Evolutionary conservation across 2,329 filamentous ascomycete genomes (phyloP), one percentile per base, ranked within the genome.

Genomic region (Pezicula carpinea): DNA sequence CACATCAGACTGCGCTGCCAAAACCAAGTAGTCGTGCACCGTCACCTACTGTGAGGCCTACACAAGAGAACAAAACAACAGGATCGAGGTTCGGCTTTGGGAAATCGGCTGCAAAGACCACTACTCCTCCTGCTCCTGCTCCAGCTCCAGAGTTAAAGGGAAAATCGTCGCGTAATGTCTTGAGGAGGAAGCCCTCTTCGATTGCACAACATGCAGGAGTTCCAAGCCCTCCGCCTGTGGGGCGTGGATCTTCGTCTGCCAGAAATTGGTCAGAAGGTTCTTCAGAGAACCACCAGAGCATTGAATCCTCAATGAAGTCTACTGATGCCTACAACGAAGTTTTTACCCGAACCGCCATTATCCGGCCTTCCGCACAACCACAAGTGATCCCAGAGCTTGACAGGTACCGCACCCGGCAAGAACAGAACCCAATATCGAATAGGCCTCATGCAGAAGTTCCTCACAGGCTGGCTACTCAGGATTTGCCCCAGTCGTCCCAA

Each of bases 401-500:
- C 59, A 73, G 80, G 26, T 84, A 84, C 58, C 70, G 77, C 53
- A 67, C 74, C 46, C 60, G 73, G 42, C 65, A 69, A 43, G 66
- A 67, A 5, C 69, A 68, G 1, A 58, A 61, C 11, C 57, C 59
- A n/a, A 59, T 18, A 22, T 26, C 39, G 33, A 51, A 62, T 53
- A 61, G 62, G 48, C 54, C 64, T 43, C 52, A 66, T 26, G 60
- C 70, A 35, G 77, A 79, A 39, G 60, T 77, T 15, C 76, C 76
- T 3, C 77, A 78, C 54, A 76, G 75, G 34, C 64, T 85, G 18
- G 72, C 80, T 23, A 84, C 81, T 3, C 78, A 85, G 45, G 76
- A 85, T 55, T 69, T 85, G 5, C 80, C 82, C n/a, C 79, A 82
- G 6, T 81, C 81, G 5, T 82, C 83, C n/a, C 67, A 80, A 6